phyloP scores from a whole-genome alignment of 306 rosid species.

The Parietaria judaica region DNA sequence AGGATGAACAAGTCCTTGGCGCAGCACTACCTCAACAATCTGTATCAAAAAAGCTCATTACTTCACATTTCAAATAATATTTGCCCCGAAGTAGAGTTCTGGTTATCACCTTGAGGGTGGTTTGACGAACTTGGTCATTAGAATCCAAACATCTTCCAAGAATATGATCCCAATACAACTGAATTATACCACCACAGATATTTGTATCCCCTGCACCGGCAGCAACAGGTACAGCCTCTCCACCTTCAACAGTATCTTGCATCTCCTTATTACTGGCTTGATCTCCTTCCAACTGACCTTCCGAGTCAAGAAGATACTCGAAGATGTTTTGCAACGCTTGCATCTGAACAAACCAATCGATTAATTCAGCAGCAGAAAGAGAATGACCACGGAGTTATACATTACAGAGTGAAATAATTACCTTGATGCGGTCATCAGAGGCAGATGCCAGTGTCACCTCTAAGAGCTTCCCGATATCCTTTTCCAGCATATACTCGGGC shows the following conservation, averaged over 20 bases:
- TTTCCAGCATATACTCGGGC: slow-evolving; percentile 90
- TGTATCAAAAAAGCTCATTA: slow-evolving; percentile 22
- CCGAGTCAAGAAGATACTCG: slow-evolving; percentile 91
- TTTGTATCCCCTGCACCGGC: slow-evolving; percentile 99
- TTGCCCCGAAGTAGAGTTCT: background rate
- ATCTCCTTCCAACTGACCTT: slow-evolving; percentile 74
- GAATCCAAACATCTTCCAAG: slow-evolving; percentile 76
- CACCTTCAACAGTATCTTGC: slow-evolving; percentile 45
- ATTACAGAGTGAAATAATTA: slow-evolving; percentile 22
- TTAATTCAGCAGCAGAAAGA: slow-evolving; percentile 23
- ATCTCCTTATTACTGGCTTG: slow-evolving; percentile 33
- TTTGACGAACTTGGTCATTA: slow-evolving; percentile 71
- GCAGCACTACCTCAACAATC: slow-evolving; percentile 93
- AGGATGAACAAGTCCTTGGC: slow-evolving; percentile 99
- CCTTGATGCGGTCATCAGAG: slow-evolving; percentile 80
- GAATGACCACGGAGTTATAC: slow-evolving; percentile 8
- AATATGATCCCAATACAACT: slow-evolving; percentile 81
- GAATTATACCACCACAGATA: slow-evolving; percentile 96
- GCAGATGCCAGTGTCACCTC: slow-evolving; percentile 51
- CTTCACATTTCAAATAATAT: background rate
- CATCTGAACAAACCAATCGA: slow-evolving; percentile 49
- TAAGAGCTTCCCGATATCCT: slow-evolving; percentile 69
- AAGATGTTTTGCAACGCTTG: slow-evolving; percentile 89
- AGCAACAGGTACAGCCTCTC: slow-evolving; percentile 85
- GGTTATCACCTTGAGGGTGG: slow-evolving; percentile 72